Percentiles rank a stretch among this genome's conserved stretches.
phyloP scores from a whole-genome alignment of 306 rosid genomes.

The Prunus armeniaca region DNA sequence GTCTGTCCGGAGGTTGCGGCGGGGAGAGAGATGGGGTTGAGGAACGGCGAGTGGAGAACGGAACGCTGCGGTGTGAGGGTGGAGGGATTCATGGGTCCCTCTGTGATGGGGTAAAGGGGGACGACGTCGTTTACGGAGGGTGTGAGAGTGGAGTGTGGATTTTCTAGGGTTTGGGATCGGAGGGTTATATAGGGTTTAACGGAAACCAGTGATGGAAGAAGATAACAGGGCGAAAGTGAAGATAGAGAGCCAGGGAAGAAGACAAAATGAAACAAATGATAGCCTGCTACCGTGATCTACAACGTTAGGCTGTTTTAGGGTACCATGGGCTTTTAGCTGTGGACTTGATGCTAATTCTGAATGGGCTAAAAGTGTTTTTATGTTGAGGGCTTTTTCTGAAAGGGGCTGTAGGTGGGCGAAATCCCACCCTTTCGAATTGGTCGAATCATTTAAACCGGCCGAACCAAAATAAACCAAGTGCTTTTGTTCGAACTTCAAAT shows the following conservation, averaged over 20 bases:
- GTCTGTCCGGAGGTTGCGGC: constrained; percentile 15
- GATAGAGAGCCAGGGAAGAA: neutral
- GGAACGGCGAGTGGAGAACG: constrained; percentile 39
- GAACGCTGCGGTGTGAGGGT: constrained; percentile 40
- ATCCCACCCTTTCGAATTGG: no score
- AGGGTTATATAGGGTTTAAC: constrained; percentile 54
- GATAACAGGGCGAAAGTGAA: neutral
- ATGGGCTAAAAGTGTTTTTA: neutral
- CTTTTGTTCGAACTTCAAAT: no score
- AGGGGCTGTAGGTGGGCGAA: no score
- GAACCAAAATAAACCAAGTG: no score
- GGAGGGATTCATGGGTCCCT: constrained; percentile 65
- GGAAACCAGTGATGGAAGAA: neutral
- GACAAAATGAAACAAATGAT: neutral
- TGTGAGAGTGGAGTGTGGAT: neutral
- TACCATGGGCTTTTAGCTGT: neutral
- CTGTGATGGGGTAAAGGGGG: neutral
- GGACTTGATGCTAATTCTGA: neutral
- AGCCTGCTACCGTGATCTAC: neutral
- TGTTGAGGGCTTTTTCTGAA: neutral
- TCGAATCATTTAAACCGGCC: no score
- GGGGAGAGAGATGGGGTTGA: constrained; percentile 40
- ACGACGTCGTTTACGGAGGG: constrained; percentile 38
- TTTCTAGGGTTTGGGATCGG: constrained; percentile 13
- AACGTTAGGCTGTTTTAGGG: neutral